Conservation (phyloP, 148 eudicot genomes). For the Rhododendron henanense region DNA sequence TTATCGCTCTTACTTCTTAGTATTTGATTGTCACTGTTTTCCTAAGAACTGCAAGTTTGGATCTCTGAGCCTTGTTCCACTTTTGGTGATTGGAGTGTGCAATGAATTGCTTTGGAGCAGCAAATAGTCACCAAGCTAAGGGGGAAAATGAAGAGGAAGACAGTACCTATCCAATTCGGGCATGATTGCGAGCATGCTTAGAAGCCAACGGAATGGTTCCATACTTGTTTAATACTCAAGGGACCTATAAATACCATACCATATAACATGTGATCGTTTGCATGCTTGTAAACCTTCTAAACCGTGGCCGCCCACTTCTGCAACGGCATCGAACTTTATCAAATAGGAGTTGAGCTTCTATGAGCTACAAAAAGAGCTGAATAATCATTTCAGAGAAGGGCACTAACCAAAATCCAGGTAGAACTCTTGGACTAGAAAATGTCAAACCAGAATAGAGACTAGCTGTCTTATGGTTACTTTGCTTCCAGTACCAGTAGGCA, state of each 20-base stretch:
- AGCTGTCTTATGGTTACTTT: neutral
- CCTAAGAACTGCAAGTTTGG: neutral
- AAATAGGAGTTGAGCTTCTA: too few relatives aligned
- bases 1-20: neutral
- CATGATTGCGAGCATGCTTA: neutral
- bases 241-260: neutral
- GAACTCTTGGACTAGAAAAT: too few relatives aligned
- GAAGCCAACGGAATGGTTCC: neutral
- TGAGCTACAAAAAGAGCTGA: too few relatives aligned
- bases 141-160: neutral
- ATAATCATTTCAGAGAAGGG: too few relatives aligned
- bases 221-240: neutral
- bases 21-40: neutral
- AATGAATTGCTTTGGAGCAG: neutral
- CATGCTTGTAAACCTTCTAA: neutral
- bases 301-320: neutral
- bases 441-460: too few relatives aligned
- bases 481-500: slow-evolving; percentile 21
- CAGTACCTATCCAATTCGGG: neutral
- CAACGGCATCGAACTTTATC: neutral
- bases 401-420: too few relatives aligned
- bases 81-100: neutral
- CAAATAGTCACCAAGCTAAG: neutral
- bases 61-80: neutral
- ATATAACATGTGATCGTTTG: too few relatives aligned